Percentiles rank a stretch among this genome's conserved stretches.
Evolutionary conservation across 2,329 filamentous ascomycete species (phyloP).

Genomic region (Aureobasidium sp.): DNA sequence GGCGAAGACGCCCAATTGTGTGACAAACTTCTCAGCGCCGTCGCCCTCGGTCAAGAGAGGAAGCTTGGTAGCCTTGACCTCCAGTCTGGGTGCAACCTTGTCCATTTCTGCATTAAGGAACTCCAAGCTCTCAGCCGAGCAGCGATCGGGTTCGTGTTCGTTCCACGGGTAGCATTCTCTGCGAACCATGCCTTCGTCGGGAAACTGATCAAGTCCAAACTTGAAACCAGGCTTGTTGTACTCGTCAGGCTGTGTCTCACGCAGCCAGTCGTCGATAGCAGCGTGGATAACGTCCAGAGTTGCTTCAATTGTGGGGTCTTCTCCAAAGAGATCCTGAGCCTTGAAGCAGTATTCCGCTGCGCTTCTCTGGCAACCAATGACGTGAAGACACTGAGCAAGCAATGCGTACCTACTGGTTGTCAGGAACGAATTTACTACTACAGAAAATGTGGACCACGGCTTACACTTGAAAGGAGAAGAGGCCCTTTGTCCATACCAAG

Average conservation of each 20-base stretch:
- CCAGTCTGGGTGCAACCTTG: constrained; percentile 70
- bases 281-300: constrained; percentile 46
- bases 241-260: constrained; percentile 21
- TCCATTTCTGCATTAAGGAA: constrained; percentile 65
- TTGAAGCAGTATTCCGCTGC: constrained; percentile 59
- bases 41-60: constrained; percentile 52
- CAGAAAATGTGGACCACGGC: not conserved
- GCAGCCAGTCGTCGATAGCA: constrained; percentile 22
- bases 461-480: constrained; percentile 16
- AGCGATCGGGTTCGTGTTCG: constrained; percentile 51
- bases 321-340: constrained; percentile 50
- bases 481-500: constrained; percentile 13
- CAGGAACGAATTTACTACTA: not conserved
- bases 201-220: constrained; percentile 43
- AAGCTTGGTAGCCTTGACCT: constrained; percentile 67
- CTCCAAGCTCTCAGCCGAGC: constrained; percentile 48
- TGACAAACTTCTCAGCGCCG: constrained; percentile 39
- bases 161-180: constrained; percentile 61
- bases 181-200: constrained; percentile 63
- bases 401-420: constrained; percentile 3
- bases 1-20: constrained; percentile 86
- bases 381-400: constrained; percentile 15
- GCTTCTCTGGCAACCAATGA: constrained; percentile 37
- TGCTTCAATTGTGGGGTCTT: constrained; percentile 50
- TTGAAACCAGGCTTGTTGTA: constrained; percentile 13